These are phyloP conservation scores for Pythium chondricola DNA, from an alignment of 352 stramenopile species.

Conservation along the genomic window DNA sequence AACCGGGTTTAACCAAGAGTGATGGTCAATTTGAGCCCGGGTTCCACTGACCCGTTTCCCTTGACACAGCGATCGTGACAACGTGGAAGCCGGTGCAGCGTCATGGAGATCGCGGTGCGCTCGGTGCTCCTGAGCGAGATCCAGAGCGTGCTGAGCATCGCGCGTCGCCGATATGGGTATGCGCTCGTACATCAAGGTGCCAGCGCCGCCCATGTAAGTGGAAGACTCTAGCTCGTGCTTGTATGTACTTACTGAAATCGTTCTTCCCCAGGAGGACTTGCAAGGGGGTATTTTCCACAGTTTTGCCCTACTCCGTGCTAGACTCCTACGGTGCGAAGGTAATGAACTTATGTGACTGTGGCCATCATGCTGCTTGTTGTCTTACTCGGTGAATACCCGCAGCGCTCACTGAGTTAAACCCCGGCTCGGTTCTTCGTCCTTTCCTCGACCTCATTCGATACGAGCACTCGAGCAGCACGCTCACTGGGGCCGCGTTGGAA, in stretches of 20 bases:
- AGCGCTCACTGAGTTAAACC: conserved; percentile 58
- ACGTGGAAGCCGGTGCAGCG: conserved; percentile 1
- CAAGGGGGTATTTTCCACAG: conserved; percentile 52
- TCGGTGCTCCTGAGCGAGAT: conserved; percentile 67
- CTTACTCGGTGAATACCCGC: not conserved
- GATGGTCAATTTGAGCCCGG: too few species aligned
- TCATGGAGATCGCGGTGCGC: conserved; percentile 21
- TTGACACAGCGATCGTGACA: conserved; percentile 6
- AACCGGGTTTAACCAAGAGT: too few species aligned
- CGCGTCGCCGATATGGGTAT: conserved; percentile 47
- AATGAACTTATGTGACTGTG: conserved; percentile 1
- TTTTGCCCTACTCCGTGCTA: conserved; percentile 47
- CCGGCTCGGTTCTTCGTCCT: conserved; percentile 72
- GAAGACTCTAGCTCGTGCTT: not conserved
- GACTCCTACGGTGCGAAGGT: conserved; percentile 59
- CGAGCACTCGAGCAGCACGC: conserved; percentile 86
- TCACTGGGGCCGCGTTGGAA: conserved; percentile 91
- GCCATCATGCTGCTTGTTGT: not conserved
- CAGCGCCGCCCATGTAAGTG: conserved; percentile 1
- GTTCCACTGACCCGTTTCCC: conserved; percentile 15
- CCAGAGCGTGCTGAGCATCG: conserved; percentile 63
- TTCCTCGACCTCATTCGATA: conserved; percentile 95
- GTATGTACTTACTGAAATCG: not conserved
- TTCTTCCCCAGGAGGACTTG: conserved; percentile 30
- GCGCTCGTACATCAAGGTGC: conserved; percentile 19